Evolutionary conservation across 345 rosid species (phyloP).

Genomic region (Gossypioides kirkii): DNA sequence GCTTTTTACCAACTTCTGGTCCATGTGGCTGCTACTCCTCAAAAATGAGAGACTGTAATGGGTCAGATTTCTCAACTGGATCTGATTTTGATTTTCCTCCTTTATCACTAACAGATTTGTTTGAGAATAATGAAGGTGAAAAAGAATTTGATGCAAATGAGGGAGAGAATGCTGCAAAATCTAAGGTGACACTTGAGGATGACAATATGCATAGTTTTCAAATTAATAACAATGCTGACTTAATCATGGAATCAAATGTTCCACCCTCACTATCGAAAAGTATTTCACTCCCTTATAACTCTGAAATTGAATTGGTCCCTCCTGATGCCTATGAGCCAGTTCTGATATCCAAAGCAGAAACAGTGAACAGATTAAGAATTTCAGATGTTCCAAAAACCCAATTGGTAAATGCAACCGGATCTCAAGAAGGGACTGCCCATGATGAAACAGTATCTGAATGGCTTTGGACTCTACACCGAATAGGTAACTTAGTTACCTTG

Average conservation of each 20-base stretch:
- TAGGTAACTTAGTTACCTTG: slow-evolving; percentile 44
- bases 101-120: slow-evolving; percentile 69
- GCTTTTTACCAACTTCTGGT: slow-evolving; percentile 39
- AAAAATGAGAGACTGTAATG: slow-evolving; percentile 31
- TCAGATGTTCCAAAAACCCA: slow-evolving; percentile 52
- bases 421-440: slow-evolving; percentile 34
- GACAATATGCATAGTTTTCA: slow-evolving; percentile 74
- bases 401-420: slow-evolving; percentile 34
- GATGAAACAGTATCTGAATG: slow-evolving; percentile 77
- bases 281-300: slow-evolving; percentile 22
- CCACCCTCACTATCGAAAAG: slow-evolving; percentile 35
- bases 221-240: slow-evolving; percentile 64
- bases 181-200: slow-evolving; percentile 38
- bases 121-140: slow-evolving; percentile 49
- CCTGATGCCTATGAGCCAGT: slow-evolving; percentile 33
- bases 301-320: slow-evolving; percentile 56
- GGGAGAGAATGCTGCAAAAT: slow-evolving; percentile 29
- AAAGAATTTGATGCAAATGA: slow-evolving; percentile 37
- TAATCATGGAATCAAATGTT: slow-evolving; percentile 59
- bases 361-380: slow-evolving; percentile 49
- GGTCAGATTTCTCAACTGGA: slow-evolving; percentile 36
- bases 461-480: slow-evolving; percentile 90
- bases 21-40: slow-evolving; percentile 34
- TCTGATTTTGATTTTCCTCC: slow-evolving; percentile 59
- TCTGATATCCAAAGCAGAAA: slow-evolving; percentile 39